phyloP scores from a whole-genome alignment of 345 rosid species.

The Toxicodendron radicans region DNA sequence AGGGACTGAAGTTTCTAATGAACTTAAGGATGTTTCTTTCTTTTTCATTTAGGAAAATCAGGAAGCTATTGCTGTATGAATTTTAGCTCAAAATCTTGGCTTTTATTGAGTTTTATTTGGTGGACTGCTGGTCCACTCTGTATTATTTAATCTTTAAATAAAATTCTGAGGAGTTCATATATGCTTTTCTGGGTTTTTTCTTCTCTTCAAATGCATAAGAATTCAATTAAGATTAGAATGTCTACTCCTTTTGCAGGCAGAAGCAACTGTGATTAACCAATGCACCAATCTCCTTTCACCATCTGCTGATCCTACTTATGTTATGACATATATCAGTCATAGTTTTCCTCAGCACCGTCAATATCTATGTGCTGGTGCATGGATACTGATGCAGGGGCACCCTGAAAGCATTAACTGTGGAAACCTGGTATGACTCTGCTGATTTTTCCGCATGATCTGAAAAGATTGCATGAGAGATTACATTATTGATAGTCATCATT shows the following conservation, averaged over 20 bases:
- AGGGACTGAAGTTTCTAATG: neutral
- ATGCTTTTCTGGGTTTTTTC: neutral
- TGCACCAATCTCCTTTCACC: slow-evolving; percentile 89
- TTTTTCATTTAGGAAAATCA: neutral
- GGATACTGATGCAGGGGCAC: slow-evolving; percentile 92
- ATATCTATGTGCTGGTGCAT: slow-evolving; percentile 94
- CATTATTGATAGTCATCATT: neutral
- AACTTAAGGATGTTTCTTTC: neutral
- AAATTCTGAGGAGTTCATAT: neutral
- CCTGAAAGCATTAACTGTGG: slow-evolving; percentile 86
- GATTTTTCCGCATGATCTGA: slow-evolving; percentile 5
- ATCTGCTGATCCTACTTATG: slow-evolving; percentile 78
- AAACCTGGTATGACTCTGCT: slow-evolving; percentile 58
- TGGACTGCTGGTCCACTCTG: neutral
- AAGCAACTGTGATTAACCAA: slow-evolving; percentile 85
- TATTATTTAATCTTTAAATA: no score
- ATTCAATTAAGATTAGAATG: slow-evolving; percentile 16
- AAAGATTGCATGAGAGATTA: slow-evolving; percentile 11
- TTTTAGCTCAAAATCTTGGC: neutral
- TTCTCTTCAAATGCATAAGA: slow-evolving; percentile 14
- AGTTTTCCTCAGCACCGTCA: slow-evolving; percentile 86
- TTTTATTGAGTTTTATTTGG: no score
- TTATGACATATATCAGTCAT: slow-evolving; percentile 68
- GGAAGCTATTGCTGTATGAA: neutral
- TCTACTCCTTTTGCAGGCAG: slow-evolving; percentile 51